A percentile compares a stretch with the other conserved stretches of the same genome.
phyloP scores from a whole-genome alignment of 2,329 filamentous ascomycete species.

The Cercospora berteroae region DNA sequence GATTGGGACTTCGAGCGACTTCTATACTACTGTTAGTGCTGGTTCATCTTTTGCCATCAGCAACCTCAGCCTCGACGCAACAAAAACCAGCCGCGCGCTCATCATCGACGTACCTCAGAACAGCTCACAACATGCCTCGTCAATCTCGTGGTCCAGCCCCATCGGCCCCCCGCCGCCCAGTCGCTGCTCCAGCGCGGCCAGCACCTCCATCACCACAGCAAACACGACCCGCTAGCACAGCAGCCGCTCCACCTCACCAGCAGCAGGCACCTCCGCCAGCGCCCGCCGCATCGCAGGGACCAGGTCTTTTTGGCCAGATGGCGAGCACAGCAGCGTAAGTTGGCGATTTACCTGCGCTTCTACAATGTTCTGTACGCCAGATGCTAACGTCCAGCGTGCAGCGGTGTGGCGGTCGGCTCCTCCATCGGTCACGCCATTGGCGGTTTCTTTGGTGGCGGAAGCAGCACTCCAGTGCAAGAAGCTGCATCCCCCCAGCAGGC shows the following conservation, averaged over 20 bases:
- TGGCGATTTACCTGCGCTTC: not conserved
- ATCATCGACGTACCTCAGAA: not conserved
- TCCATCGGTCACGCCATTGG: conserved; percentile 94
- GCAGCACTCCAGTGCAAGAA: conserved; percentile 50
- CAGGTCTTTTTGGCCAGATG: conserved; percentile 94
- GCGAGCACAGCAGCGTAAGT: conserved; percentile 94
- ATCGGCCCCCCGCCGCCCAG: conserved; percentile 46
- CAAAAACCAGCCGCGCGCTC: conserved; percentile 1
- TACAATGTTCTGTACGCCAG: not conserved
- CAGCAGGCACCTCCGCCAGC: conserved; percentile 42
- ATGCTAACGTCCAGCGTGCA: conserved; percentile 43
- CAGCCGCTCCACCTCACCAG: conserved; percentile 45
- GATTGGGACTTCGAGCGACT: conserved; percentile 7
- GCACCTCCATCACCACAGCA: conserved; percentile 64
- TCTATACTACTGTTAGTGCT: conserved; percentile 1
- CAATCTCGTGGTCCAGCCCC: conserved; percentile 46
- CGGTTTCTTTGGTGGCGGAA: conserved; percentile 78
- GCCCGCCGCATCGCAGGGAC: conserved; percentile 55
- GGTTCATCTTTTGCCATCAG: conserved; percentile 13
- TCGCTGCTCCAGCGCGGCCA: conserved; percentile 48
- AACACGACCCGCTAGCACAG: conserved; percentile 52
- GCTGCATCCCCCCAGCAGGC: conserved; percentile 45
- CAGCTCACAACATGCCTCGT: conserved; percentile 45
- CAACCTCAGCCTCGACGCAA: not conserved
- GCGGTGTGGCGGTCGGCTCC: conserved; percentile 93